Percentiles rank a stretch among this genome's conserved stretches.
Evolutionary conservation across 1,284 basidiomycete genomes (phyloP).

Genomic region (Clitocybe nebularis): DNA sequence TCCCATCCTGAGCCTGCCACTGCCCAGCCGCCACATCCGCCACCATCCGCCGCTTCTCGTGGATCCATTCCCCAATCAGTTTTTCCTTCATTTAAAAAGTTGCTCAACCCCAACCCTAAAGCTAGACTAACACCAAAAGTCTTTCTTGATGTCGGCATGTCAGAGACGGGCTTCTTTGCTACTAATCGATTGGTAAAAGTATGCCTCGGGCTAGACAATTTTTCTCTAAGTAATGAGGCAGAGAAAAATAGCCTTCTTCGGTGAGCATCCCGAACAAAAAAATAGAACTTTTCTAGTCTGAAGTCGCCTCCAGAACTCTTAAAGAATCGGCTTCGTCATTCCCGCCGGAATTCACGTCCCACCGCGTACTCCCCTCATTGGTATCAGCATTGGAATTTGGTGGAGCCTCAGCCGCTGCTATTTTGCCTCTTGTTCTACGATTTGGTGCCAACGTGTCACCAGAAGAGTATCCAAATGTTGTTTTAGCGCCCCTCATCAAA

Average conservation of each 20-base stretch:
- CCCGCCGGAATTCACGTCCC: slow-evolving; percentile 83
- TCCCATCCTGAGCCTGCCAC: slow-evolving; percentile 67
- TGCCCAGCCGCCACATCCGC: slow-evolving; percentile 64
- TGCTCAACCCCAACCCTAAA: slow-evolving; percentile 86
- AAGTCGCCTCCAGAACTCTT: slow-evolving; percentile 48
- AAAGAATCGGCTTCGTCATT: slow-evolving; percentile 80
- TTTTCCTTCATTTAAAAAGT: slow-evolving; percentile 82
- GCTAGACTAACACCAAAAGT: slow-evolving; percentile 71
- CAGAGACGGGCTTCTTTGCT: slow-evolving; percentile 80
- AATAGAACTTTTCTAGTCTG: not conserved
- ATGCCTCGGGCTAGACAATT: slow-evolving; percentile 84
- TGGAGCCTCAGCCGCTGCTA: slow-evolving; percentile 73
- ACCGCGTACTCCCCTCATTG: slow-evolving; percentile 86
- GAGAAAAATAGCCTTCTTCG: slow-evolving; percentile 78
- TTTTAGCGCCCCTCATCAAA: slow-evolving; percentile 79
- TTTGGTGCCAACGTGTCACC: slow-evolving; percentile 73
- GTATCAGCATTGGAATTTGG: slow-evolving; percentile 83
- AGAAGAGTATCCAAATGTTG: slow-evolving; percentile 66
- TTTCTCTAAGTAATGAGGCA: slow-evolving; percentile 77
- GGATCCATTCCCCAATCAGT: slow-evolving; percentile 77
- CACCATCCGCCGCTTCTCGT: slow-evolving; percentile 68
- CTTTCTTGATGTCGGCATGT: slow-evolving; percentile 81
- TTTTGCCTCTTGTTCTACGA: slow-evolving; percentile 80
- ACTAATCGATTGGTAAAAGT: slow-evolving; percentile 84
- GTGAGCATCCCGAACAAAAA: slow-evolving; percentile 31